These are phyloP conservation scores for Favolaschia claudopus DNA, from an alignment of 768 basidiomycete species.

Conservation along the genomic window DNA sequence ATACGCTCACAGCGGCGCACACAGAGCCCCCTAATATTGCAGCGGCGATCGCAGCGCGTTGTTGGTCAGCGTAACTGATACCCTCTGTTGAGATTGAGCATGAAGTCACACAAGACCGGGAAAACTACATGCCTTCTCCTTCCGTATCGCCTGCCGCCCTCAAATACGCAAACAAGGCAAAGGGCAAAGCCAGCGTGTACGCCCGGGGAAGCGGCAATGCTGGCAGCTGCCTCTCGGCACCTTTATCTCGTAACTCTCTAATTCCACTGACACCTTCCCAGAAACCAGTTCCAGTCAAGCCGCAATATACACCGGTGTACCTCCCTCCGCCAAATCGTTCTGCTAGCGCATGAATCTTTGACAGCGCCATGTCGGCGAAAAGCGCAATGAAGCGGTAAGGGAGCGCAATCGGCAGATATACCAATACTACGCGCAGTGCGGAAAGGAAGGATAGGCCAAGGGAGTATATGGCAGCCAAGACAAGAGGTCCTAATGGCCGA, in stretches of 20 bases:
- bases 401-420: slow-evolving; percentile 62
- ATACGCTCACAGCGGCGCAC: slow-evolving; percentile 23
- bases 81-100: slow-evolving; percentile 6
- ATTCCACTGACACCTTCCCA: slow-evolving; percentile 46
- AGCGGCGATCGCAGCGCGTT: slow-evolving; percentile 23
- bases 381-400: slow-evolving; percentile 48
- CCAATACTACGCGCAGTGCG: slow-evolving; percentile 56
- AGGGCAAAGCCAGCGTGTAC: slow-evolving; percentile 81
- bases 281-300: slow-evolving; percentile 63
- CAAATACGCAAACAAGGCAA: slow-evolving; percentile 83
- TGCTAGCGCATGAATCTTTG: slow-evolving; percentile 14
- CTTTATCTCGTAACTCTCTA: slow-evolving; percentile 35
- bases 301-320: slow-evolving; percentile 58
- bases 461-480: slow-evolving; percentile 78
- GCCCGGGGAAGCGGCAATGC: slow-evolving; percentile 57
- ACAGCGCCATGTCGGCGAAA: slow-evolving; percentile 20
- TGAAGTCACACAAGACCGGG: not conserved
- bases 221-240: slow-evolving; percentile 29
- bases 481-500: slow-evolving; percentile 83
- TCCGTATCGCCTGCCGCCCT: slow-evolving; percentile 66
- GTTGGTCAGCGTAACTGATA: slow-evolving; percentile 22
- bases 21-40: slow-evolving; percentile 23
- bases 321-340: slow-evolving; percentile 26
- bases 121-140: slow-evolving; percentile 12
- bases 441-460: slow-evolving; percentile 70